phyloP scores from a whole-genome alignment of 116 monocot species.

The Thalassia testudinum region DNA sequence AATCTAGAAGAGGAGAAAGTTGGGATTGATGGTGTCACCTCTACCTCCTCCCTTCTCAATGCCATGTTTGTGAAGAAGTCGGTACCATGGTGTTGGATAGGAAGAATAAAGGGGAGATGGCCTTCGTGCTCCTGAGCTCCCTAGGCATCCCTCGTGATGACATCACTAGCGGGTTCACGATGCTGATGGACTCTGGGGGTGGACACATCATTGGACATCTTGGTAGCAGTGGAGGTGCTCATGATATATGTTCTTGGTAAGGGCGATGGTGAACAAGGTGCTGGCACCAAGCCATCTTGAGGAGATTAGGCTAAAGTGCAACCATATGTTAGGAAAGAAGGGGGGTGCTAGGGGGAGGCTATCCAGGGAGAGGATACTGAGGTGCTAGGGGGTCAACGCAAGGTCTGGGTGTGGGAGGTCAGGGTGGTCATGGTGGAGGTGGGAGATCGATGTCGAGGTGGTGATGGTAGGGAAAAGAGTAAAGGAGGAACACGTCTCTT shows the following conservation, averaged over 20 bases:
- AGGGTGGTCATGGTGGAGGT: too few relatives aligned
- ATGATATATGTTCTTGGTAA: constrained; percentile 62
- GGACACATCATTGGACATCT: constrained; percentile 51
- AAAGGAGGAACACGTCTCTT: too few relatives aligned
- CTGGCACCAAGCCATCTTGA: constrained; percentile 43
- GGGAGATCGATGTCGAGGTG: too few relatives aligned
- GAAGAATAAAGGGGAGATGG: constrained; percentile 67
- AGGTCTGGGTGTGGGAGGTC: constrained; percentile 54
- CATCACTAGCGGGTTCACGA: constrained; percentile 26
- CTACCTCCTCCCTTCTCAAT: constrained; percentile 10
- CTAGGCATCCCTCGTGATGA: constrained; percentile 44
- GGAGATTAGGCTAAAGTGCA: constrained; percentile 17
- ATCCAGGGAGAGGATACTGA: constrained; percentile 48
- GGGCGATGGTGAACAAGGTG: constrained; percentile 68
- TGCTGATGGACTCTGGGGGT: constrained; percentile 47
- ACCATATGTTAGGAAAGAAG: constrained; percentile 18
- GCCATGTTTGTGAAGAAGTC: constrained; percentile 65
- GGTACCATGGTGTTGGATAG: constrained; percentile 65
- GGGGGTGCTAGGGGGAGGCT: constrained; percentile 26
- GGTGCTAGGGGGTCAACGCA: constrained; percentile 62
- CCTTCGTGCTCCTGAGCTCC: constrained; percentile 39
- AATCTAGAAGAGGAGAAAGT: constrained; percentile 28
- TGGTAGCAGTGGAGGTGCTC: constrained; percentile 31
- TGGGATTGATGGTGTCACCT: too few relatives aligned
- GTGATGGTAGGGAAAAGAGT: too few relatives aligned